Evolutionary conservation across 768 basidiomycete genomes (phyloP).

Genomic region (Chalciporus piperatus): DNA sequence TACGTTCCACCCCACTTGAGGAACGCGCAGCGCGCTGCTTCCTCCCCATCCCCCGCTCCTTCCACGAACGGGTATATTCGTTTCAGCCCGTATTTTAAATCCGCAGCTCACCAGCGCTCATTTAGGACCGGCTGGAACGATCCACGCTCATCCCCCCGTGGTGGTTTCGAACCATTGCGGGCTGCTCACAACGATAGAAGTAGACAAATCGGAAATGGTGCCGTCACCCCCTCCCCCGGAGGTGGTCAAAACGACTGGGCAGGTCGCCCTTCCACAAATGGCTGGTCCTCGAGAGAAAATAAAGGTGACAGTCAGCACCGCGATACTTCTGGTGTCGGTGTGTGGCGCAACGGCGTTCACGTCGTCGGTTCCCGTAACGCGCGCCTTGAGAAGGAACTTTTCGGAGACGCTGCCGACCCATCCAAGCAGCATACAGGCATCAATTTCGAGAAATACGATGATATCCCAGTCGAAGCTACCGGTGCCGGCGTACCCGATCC

Average conservation of each 20-base stretch:
- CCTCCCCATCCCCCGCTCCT: constrained; percentile 38
- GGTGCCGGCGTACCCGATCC: constrained; percentile 97
- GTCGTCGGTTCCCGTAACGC: constrained; percentile 78
- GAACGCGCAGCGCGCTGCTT: constrained; percentile 81
- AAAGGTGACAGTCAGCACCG: constrained; percentile 42
- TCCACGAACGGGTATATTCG: constrained; percentile 51
- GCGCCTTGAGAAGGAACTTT: constrained; percentile 94
- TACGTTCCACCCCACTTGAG: constrained; percentile 91
- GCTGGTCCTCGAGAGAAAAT: constrained; percentile 36
- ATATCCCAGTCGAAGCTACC: constrained; percentile 98
- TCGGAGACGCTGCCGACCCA: constrained; percentile 82
- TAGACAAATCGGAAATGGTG: constrained; percentile 36
- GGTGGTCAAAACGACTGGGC: constrained; percentile 39
- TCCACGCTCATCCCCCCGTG: constrained; percentile 65
- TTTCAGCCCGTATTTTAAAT: constrained; percentile 11
- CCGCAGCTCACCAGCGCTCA: constrained; percentile 19
- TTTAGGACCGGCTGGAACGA: constrained; percentile 72
- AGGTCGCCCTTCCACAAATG: constrained; percentile 36
- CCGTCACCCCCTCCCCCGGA: constrained; percentile 35
- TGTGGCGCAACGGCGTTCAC: constrained; percentile 90
- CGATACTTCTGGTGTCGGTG: constrained; percentile 52
- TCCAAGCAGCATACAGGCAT: constrained; percentile 94
- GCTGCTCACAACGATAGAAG: constrained; percentile 38
- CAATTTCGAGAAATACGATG: constrained; percentile 99
- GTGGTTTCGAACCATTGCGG: constrained; percentile 41